Conservation (phyloP, 2,329 filamentous ascomycete species). For the Coniochaeta prunicola region DNA sequence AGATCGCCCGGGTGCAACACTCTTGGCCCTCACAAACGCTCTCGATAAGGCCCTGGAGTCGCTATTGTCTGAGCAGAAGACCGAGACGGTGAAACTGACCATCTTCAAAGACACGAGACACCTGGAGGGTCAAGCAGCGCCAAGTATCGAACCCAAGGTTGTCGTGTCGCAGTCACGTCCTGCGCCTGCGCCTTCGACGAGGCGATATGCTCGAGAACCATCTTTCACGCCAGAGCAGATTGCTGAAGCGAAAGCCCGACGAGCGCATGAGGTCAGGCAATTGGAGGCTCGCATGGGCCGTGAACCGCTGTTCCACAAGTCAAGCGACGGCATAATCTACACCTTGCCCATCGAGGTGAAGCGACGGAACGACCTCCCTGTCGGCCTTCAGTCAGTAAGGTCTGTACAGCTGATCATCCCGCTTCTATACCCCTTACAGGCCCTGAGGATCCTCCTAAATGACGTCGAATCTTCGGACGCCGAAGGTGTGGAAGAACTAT, state of each 20-base stretch:
- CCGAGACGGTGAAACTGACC: conserved; percentile 64
- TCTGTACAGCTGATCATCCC: conserved; percentile 64
- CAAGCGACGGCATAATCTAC: conserved; percentile 62
- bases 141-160: not conserved
- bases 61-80: conserved; percentile 62
- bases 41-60: conserved; percentile 67
- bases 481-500: conserved; percentile 57
- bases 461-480: conserved; percentile 54
- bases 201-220: conserved; percentile 33
- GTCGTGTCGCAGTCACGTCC: not conserved
- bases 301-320: conserved; percentile 58
- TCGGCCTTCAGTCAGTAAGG: conserved; percentile 52
- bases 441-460: conserved; percentile 58
- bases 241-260: conserved; percentile 51
- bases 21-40: conserved; percentile 60
- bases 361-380: conserved; percentile 52
- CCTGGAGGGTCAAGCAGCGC: conserved; percentile 18
- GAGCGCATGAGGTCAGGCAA: conserved; percentile 62
- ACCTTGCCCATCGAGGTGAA: conserved; percentile 63
- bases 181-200: conserved; percentile 4
- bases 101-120: conserved; percentile 51
- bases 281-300: conserved; percentile 69
- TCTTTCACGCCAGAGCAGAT: conserved; percentile 54
- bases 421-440: conserved; percentile 62
- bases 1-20: conserved; percentile 45